These are phyloP conservation scores for Sporormia fimetaria DNA, from an alignment of 495 filamentous ascomycete species.

Conservation along the genomic window DNA sequence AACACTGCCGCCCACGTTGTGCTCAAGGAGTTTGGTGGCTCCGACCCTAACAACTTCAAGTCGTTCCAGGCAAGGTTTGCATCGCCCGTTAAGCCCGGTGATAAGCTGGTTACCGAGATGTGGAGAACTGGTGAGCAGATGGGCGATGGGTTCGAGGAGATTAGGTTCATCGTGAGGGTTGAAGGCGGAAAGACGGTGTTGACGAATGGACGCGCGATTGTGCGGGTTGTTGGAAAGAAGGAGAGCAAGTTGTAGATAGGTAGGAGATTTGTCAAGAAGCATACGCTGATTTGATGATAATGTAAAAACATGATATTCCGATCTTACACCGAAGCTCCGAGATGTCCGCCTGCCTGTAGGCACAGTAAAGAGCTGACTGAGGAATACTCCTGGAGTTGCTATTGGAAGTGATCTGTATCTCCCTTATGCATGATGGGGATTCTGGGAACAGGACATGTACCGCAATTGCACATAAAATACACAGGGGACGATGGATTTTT, in stretches of 20 bases:
- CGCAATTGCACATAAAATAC: too few relatives aligned
- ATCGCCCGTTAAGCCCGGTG: conserved; percentile 66
- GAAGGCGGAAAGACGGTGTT: conserved; percentile 65
- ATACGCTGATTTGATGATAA: too few relatives aligned
- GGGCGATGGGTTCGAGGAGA: conserved; percentile 62
- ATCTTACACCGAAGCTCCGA: too few relatives aligned
- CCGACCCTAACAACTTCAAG: conserved; percentile 65
- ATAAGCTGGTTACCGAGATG: conserved; percentile 53
- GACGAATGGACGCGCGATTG: conserved; percentile 71
- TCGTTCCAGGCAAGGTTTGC: conserved; percentile 86
- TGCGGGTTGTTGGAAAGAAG: conserved; percentile 47
- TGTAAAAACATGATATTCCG: too few relatives aligned
- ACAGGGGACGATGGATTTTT: too few relatives aligned
- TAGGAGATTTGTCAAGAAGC: too few relatives aligned
- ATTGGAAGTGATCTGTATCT: too few relatives aligned
- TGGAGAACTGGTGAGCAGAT: conserved; percentile 53
- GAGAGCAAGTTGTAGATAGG: conserved; percentile 54
- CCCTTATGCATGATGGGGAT: too few relatives aligned
- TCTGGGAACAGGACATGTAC: too few relatives aligned
- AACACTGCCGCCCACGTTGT: conserved; percentile 71
- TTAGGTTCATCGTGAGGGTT: conserved; percentile 62
- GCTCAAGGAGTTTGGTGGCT: conserved; percentile 57
- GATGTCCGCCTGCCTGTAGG: too few relatives aligned
- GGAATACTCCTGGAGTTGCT: too few relatives aligned
- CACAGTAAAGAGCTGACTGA: too few relatives aligned